Percentiles rank a stretch among this genome's conserved stretches.
phyloP scores from a whole-genome alignment of 805 yeast species.

The Zygoascus biomembranicola region DNA sequence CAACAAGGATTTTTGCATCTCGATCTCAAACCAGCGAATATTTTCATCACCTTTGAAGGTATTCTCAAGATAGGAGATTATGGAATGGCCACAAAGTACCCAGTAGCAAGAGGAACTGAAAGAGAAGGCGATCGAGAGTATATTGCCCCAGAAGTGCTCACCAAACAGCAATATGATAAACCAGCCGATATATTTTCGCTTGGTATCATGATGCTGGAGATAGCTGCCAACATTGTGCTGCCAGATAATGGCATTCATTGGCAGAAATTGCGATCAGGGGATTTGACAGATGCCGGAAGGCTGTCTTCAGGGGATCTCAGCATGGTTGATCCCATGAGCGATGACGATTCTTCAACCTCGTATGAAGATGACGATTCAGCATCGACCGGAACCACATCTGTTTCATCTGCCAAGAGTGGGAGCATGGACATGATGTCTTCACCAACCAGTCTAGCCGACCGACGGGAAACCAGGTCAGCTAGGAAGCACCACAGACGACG shows the following conservation, averaged over 20 bases:
- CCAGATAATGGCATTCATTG: conserved; percentile 97
- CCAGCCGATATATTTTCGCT: conserved; percentile 94
- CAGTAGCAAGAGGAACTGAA: conserved; percentile 55
- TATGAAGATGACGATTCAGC: neutral
- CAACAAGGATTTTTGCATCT: conserved; percentile 68
- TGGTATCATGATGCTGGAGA: conserved; percentile 87
- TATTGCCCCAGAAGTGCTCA: conserved; percentile 92
- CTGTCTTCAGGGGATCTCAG: conserved; percentile 57
- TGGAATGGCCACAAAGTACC: conserved; percentile 83
- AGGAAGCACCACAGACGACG: neutral
- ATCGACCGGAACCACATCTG: neutral
- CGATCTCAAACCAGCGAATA: conserved; percentile 92
- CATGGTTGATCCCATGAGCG: neutral
- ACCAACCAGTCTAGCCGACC: neutral
- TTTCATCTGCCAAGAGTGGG: neutral
- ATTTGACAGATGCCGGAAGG: conserved; percentile 88
- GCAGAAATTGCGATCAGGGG: conserved; percentile 94
- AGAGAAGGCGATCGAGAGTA: conserved; percentile 96
- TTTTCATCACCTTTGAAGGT: conserved; percentile 92
- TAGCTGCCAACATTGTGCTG: conserved; percentile 88
- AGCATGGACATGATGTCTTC: neutral
- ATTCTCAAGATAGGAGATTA: conserved; percentile 91
- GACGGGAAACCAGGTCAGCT: no score
- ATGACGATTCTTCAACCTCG: neutral
- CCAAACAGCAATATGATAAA: conserved; percentile 72